Base-by-base conservation (phyloP, 345 rosid genomes). In the Syzygium aqueum region DNA sequence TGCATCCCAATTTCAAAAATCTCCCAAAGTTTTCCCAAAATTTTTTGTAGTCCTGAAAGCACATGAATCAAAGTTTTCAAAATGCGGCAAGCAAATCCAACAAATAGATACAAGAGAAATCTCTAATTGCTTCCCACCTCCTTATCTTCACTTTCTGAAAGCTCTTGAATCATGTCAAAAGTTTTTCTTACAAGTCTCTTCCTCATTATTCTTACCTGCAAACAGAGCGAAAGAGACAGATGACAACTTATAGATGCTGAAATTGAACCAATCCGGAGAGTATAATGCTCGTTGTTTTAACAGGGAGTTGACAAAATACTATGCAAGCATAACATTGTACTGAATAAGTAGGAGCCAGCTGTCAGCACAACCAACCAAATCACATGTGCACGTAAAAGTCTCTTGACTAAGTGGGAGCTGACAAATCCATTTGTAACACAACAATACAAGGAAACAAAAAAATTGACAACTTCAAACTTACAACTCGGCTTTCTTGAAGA, bases 11-110 rank as follows among this genome's bases (percentile, higher is more conserved):
- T 86, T 97, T 97, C 65, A 97, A 80, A 90, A 96, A 96, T 92
- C 94, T 93, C 30, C 99, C 99, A 84, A 95, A 96, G 89, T 97
- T 97, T 93, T 97, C 99, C 99, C 99, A 97, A 90, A 97, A 96
- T 85, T 95, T 97, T 90, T 95, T 95, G 91, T 95, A 97, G 92
- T 96, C 99, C 99, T 97, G 94, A 25, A 88, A 90, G 51, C 85
- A 88, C 63, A 61, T 56, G 16, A 88, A 87, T 63, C 86, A 87
- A 46, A 54, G 5, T 85, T 85, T 23, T 23, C 22, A 56, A 33
- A 17, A 22, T 33, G 28, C 51, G 11, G n/a, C 85, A 40, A 51
- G 61, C 59, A 87, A 52, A 59, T 10, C 85, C 78, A 82, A 84
- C 37, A 84, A 49, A 87, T 61, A 40, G 61, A 8, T 46, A 8